Conservation (phyloP, 73 alveolate species). For the Chromera velia region DNA sequence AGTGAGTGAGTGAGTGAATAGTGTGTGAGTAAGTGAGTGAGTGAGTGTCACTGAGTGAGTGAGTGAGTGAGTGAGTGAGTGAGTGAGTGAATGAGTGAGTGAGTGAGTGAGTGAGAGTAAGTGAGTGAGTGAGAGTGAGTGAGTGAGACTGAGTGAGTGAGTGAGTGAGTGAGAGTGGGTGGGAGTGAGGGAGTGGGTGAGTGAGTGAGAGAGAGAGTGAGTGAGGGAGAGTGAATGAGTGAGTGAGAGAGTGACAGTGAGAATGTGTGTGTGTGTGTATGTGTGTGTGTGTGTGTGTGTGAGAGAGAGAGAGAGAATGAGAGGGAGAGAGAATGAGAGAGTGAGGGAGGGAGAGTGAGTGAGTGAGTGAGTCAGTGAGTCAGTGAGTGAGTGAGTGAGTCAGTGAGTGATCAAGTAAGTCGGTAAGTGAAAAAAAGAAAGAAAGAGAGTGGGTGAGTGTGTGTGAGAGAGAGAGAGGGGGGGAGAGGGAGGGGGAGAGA, state of each 20-base stretch:
- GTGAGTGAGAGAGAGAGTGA: background rate
- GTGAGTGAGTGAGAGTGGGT: conserved; percentile 8
- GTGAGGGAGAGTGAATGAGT: background rate
- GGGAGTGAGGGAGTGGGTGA: conserved; percentile 1
- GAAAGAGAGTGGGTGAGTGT: too few relatives aligned
- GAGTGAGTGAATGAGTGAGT: too few relatives aligned
- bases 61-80: background rate
- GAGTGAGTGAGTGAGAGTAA: too few relatives aligned
- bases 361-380: background rate
- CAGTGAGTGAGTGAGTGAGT: too few relatives aligned
- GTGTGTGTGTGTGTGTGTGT: background rate
- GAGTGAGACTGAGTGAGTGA: background rate
- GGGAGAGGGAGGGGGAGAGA: too few relatives aligned
- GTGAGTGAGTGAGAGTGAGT: too few relatives aligned
- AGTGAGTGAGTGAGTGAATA: too few relatives aligned
- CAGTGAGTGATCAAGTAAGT: too few relatives aligned
- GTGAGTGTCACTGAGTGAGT: background rate
- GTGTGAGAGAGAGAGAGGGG: too few relatives aligned
- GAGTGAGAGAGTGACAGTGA: background rate
- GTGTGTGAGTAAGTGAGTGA: too few relatives aligned
- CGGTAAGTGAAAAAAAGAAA: too few relatives aligned
- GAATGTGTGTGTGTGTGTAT: background rate
- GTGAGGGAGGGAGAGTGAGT: background rate
- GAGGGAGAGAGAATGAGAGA: background rate
- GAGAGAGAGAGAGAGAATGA: conserved; percentile 3